Base-by-base conservation (phyloP, 768 basidiomycete species). In the Coprinellus micaceus region DNA sequence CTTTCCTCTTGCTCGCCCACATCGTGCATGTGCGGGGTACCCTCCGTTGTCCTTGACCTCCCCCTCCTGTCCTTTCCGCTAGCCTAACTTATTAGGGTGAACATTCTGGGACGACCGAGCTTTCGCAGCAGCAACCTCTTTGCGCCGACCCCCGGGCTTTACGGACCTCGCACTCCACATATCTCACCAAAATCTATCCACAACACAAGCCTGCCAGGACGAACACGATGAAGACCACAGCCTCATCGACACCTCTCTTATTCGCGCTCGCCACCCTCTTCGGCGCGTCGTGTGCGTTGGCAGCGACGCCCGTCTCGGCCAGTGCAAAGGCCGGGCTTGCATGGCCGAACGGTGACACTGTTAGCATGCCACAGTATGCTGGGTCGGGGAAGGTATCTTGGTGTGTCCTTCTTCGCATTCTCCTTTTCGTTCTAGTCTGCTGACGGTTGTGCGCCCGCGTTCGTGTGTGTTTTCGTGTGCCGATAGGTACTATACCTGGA, bases 401-500 rank as follows among this genome's bases (percentile, higher is more conserved):
- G 82, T 81, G 51, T 24, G 75, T 43, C 40, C 40, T 33, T 13
- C 33, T 13, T 33, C 33, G 13, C 13, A 33, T 33, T 33, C 13
- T 13, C 33, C 33, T 33, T 6, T 33, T 6, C 33, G 13, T 13
- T 13, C 13, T 13, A 33, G 33, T 13, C 13, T 33, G 13, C 33
- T 13, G 13, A 33, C 33, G 33, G n/a, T n/a, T 64, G 5, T 6
- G 25, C 51, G 19, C 24, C n/a, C n/a, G n/a, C n/a, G n/a, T 9
- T 37, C 36, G 36, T 17, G 36, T 37, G 17, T 9, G 9, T 37
- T 37, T 37, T 17, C 9, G 36, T 17, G 36, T 9, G 9, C 36
- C 36, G 9, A 17, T 45, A 79, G 78, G 78, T 82, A 82, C 63
- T 82, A 82, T 61, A 77, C 79, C 2, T 82, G 81, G 81, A 72